Conservation (phyloP, 768 basidiomycete genomes). For the Austroboletus eburneus region DNA sequence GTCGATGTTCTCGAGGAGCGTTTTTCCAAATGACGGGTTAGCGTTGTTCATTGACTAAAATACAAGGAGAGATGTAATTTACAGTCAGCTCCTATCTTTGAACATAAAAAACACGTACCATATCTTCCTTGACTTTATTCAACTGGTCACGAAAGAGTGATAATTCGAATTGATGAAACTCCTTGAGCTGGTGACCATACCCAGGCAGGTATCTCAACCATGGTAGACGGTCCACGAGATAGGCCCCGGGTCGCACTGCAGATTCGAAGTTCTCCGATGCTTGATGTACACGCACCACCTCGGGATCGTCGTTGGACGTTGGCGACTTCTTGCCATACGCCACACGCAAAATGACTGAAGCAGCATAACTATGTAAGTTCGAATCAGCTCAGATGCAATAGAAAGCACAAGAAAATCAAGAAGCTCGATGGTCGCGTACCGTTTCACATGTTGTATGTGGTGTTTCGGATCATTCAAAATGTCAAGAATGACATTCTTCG, state of each 20-base stretch:
- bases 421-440: constrained; percentile 10
- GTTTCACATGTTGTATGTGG: constrained; percentile 10
- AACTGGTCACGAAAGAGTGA: constrained; percentile 48
- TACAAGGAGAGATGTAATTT: no score
- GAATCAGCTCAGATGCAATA: no score
- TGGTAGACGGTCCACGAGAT: constrained; percentile 32
- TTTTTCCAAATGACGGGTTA: constrained; percentile 43
- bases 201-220: constrained; percentile 47
- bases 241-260: constrained; percentile 31
- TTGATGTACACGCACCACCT: constrained; percentile 16
- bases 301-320: constrained; percentile 12
- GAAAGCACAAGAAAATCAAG: no score
- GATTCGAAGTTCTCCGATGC: constrained; percentile 18
- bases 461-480: constrained; percentile 15
- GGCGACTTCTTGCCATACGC: constrained; percentile 25
- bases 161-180: constrained; percentile 49
- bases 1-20: constrained; percentile 45
- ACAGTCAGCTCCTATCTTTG: no score
- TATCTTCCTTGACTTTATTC: constrained; percentile 37
- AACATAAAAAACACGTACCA: constrained; percentile 29
- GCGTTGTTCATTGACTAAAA: constrained; percentile 9
- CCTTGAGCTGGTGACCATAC: constrained; percentile 48
- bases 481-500: constrained; percentile 16
- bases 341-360: constrained; percentile 20
- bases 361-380: constrained; percentile 24